Conservation (phyloP, 208 protist genomes). For the Vickermania ingenoplastis region DNA sequence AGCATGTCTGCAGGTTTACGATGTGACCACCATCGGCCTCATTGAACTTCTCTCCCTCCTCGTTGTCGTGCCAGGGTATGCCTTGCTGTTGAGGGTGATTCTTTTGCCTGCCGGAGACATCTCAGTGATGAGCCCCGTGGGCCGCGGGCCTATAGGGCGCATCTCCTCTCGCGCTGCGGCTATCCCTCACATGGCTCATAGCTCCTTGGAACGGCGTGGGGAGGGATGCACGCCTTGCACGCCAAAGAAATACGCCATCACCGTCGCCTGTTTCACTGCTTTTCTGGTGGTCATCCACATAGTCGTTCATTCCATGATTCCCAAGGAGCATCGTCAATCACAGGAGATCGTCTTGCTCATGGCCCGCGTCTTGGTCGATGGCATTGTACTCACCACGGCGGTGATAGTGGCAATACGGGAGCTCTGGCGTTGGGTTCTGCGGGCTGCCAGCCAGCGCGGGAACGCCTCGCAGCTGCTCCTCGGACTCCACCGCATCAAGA, state of each 20-base stretch:
- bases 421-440: neutral
- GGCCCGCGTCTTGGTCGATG: conserved; percentile 10
- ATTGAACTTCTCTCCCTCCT: neutral
- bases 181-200: neutral
- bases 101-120: neutral
- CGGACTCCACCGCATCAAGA: neutral
- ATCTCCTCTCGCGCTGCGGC: neutral
- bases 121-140: neutral
- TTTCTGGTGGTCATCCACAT: conserved; percentile 9
- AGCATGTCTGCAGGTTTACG: neutral
- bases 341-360: conserved; percentile 35
- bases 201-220: neutral
- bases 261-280: neutral
- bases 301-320: conserved; percentile 15
- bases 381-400: neutral
- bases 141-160: neutral
- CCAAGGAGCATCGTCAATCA: conserved; percentile 23
- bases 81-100: neutral
- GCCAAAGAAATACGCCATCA: neutral
- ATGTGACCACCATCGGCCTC: neutral
- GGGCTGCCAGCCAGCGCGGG: neutral
- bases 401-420: neutral
- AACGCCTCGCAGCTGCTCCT: neutral
- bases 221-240: neutral
- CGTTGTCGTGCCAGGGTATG: neutral